These are phyloP conservation scores for Sphenostylis stenocarpa DNA, from an alignment of 306 rosid genomes.

Conservation along the genomic window DNA sequence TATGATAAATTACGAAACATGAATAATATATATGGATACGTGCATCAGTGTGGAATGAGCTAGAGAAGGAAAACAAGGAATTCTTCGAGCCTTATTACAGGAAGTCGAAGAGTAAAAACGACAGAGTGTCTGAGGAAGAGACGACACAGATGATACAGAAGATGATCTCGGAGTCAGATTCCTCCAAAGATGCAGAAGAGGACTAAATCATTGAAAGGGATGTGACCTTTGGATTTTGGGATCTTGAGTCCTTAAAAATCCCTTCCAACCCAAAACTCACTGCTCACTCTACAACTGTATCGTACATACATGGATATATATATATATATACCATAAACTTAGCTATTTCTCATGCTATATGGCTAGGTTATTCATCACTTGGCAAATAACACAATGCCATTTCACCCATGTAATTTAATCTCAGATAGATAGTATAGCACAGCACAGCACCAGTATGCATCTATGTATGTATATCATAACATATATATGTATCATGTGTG, in stretches of 20 bases:
- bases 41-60: slow-evolving; percentile 77
- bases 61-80: slow-evolving; percentile 78
- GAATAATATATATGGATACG: not conserved
- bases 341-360: not conserved
- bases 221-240: not conserved
- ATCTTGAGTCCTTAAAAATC: not conserved
- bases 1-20: not conserved
- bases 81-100: slow-evolving; percentile 78
- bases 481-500: not conserved
- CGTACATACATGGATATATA: not conserved
- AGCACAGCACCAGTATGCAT: too few relatives aligned
- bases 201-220: slow-evolving; percentile 39
- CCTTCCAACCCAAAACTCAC: not conserved
- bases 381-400: slow-evolving; percentile 19
- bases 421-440: not conserved
- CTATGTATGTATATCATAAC: too few relatives aligned
- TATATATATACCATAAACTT: not conserved
- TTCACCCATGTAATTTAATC: not conserved
- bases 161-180: slow-evolving; percentile 53
- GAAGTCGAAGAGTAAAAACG: slow-evolving; percentile 44
- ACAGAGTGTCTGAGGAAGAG: slow-evolving; percentile 69
- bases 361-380: not conserved
- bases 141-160: slow-evolving; percentile 60
- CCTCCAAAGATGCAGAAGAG: slow-evolving; percentile 51
- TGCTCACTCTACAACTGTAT: not conserved